Conservation (phyloP, 2,329 filamentous ascomycete genomes). For the Botryotinia narcissicola region DNA sequence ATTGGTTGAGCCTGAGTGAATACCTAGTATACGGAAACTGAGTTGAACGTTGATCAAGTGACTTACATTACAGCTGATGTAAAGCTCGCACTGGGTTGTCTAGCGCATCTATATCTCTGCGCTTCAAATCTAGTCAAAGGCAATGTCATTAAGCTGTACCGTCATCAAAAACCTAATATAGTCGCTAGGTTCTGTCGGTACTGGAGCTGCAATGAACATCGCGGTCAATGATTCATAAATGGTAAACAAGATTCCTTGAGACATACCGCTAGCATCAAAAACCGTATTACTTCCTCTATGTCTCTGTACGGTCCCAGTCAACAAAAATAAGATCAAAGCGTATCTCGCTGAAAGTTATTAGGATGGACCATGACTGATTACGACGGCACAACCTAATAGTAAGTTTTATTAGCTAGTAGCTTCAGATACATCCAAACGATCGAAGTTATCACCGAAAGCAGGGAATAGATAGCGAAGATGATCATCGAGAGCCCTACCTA, state of each 20-base stretch:
- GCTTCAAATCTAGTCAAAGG: rapidly evolving
- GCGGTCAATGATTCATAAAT: background rate
- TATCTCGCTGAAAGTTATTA: background rate
- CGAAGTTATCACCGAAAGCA: background rate
- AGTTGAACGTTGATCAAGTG: too few relatives aligned
- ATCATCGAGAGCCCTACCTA: too few relatives aligned
- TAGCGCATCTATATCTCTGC: background rate
- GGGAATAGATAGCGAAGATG: background rate
- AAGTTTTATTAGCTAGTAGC: too few relatives aligned
- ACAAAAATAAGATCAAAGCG: background rate
- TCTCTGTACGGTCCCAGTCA: background rate
- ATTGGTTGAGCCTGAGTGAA: background rate
- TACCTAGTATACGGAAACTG: background rate
- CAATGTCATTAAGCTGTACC: background rate
- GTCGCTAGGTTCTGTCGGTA: rapidly evolving
- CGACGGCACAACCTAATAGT: too few relatives aligned
- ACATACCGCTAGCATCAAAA: background rate
- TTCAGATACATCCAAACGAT: too few relatives aligned
- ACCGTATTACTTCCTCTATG: background rate
- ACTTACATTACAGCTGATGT: background rate
- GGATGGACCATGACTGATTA: too few relatives aligned
- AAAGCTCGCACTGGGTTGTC: background rate
- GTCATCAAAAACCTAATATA: background rate
- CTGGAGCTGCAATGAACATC: background rate
- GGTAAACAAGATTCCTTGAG: background rate